Evolutionary conservation across 2,329 filamentous ascomycete species (phyloP).

Genomic region (Teratosphaeria viscida): DNA sequence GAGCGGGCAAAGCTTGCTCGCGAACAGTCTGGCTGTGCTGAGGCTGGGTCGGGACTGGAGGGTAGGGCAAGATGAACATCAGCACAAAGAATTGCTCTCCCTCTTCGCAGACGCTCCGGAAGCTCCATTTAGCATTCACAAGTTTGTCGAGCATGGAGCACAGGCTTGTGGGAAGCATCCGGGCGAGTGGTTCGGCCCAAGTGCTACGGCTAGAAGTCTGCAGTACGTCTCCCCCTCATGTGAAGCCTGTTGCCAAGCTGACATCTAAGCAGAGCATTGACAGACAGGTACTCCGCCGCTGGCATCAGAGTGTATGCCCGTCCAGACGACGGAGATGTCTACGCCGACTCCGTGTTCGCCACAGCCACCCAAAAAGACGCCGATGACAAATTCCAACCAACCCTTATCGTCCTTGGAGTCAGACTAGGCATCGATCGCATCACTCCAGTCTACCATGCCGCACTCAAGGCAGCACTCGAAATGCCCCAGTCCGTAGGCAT

Average conservation of each 20-base stretch:
- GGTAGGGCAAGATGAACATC: slow-evolving; percentile 45
- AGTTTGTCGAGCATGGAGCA: slow-evolving; percentile 82
- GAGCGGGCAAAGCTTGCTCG: slow-evolving; percentile 84
- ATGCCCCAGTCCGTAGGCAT: slow-evolving; percentile 92
- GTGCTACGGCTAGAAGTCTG: slow-evolving; percentile 86
- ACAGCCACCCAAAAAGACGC: slow-evolving; percentile 54
- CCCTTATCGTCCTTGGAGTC: slow-evolving; percentile 78
- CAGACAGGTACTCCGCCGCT: slow-evolving; percentile 51
- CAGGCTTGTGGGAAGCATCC: slow-evolving; percentile 84
- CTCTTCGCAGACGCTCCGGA: slow-evolving; percentile 78
- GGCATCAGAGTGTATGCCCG: slow-evolving; percentile 76
- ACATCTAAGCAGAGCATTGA: slow-evolving; percentile 54
- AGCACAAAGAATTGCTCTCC: slow-evolving; percentile 60
- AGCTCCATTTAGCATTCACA: slow-evolving; percentile 89
- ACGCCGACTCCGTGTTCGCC: slow-evolving; percentile 76
- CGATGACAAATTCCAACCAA: slow-evolving; percentile 62
- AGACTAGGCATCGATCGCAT: slow-evolving; percentile 88
- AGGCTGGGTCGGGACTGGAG: slow-evolving; percentile 80
- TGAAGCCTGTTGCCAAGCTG: slow-evolving; percentile 8
- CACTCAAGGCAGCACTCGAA: slow-evolving; percentile 73
- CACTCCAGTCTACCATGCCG: slow-evolving; percentile 89
- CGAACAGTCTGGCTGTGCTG: slow-evolving; percentile 68
- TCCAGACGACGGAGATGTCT: slow-evolving; percentile 82
- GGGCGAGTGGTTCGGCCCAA: slow-evolving; percentile 98
- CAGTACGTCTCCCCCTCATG: slow-evolving; percentile 48